Conservation (phyloP, 2,329 filamentous ascomycete genomes). For the Fusarium sp. region DNA sequence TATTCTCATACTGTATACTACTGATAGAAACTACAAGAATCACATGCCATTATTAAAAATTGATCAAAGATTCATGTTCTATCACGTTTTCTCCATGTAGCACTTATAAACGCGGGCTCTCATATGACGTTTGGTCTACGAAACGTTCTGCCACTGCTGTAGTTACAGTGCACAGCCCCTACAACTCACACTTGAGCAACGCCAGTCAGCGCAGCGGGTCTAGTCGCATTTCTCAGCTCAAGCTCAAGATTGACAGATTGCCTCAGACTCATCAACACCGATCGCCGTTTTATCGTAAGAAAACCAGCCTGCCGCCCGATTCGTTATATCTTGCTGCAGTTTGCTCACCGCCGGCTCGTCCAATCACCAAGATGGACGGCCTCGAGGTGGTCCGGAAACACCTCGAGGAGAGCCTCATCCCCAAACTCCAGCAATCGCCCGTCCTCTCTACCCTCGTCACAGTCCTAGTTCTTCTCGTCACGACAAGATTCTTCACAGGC, state of each 20-base stretch:
- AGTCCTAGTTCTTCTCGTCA: slow-evolving; percentile 46
- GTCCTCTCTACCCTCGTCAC: slow-evolving; percentile 44
- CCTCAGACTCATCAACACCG: slow-evolving; percentile 19
- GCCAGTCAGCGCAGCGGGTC: slow-evolving; percentile 40
- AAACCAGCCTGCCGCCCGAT: background rate
- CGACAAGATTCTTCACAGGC: slow-evolving; percentile 46
- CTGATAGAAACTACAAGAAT: background rate
- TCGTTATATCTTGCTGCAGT: background rate
- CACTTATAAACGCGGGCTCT: background rate
- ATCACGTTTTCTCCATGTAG: background rate
- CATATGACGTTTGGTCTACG: background rate
- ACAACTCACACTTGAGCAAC: slow-evolving; percentile 15
- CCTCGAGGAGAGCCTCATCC: slow-evolving; percentile 40
- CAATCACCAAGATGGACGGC: slow-evolving; percentile 30
- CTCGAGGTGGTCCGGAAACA: slow-evolving; percentile 24
- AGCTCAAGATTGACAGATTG: slow-evolving; percentile 38
- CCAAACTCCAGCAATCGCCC: slow-evolving; percentile 43
- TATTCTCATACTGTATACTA: background rate
- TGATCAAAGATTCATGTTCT: background rate
- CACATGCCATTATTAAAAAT: background rate
- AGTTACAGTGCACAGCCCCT: slow-evolving; percentile 40
- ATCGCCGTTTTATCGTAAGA: background rate
- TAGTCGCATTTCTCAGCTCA: slow-evolving; percentile 32
- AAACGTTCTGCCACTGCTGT: slow-evolving; percentile 8
- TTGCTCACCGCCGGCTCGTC: background rate